phyloP scores from a whole-genome alignment of 2,329 filamentous ascomycete genomes.

The Periglandula ipomoeae region DNA sequence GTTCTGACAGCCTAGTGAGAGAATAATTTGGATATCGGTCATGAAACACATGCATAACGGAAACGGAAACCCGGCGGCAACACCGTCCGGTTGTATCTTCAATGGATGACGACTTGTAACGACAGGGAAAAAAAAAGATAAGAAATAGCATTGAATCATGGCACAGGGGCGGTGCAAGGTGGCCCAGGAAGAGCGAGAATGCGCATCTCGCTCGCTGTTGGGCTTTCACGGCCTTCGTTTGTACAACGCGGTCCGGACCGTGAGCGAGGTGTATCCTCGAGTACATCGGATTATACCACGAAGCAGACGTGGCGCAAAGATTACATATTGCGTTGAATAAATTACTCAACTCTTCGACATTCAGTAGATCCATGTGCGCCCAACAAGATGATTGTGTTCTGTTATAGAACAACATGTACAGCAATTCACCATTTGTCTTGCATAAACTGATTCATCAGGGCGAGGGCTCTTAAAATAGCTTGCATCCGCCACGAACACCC shows the following conservation, averaged over 20 bases:
- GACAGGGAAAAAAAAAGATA: background rate
- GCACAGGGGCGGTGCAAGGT: background rate
- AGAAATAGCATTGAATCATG: background rate
- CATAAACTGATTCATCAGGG: background rate
- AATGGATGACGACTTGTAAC: background rate
- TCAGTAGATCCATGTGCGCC: background rate
- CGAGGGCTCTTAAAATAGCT: background rate
- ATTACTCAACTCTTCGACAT: background rate
- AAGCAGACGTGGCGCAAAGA: conserved; percentile 1
- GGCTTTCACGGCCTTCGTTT: background rate
- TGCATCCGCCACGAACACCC: background rate
- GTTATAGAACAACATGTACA: background rate
- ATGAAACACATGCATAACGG: background rate
- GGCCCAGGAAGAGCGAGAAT: background rate
- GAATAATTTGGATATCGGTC: background rate
- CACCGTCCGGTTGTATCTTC: no score
- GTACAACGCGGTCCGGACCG: background rate
- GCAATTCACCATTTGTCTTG: background rate
- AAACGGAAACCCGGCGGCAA: no score
- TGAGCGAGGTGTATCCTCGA: background rate
- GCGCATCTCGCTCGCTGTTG: background rate
- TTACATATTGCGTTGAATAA: conserved; percentile 1
- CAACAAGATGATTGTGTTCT: background rate
- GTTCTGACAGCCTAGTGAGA: no score
- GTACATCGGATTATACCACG: background rate